A percentile compares a stretch with the other conserved stretches of the same genome.
These are phyloP conservation scores for Pythium dissimile DNA, from an alignment of 352 stramenopile genomes.

Conservation along the genomic window DNA sequence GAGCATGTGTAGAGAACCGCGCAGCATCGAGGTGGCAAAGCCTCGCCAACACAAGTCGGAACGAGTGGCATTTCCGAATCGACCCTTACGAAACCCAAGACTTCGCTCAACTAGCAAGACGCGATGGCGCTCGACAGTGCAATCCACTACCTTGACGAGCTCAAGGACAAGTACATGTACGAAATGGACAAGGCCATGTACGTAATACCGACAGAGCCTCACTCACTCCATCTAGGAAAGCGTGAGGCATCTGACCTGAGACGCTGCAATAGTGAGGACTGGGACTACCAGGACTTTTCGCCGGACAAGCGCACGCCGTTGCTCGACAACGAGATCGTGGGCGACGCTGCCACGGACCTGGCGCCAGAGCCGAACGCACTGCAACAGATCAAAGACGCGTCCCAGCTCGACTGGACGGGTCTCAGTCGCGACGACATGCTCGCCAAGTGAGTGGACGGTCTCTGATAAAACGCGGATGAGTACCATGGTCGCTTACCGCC, in stretches of 20 bases:
- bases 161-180: constrained; percentile 63
- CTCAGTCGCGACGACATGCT: constrained; percentile 46
- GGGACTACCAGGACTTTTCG: constrained; percentile 70
- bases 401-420: constrained; percentile 38
- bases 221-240: not conserved
- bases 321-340: constrained; percentile 45
- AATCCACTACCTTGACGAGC: constrained; percentile 42
- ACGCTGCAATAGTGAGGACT: constrained; percentile 43
- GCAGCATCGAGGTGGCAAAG: too few relatives aligned
- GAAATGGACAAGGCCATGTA: constrained; percentile 55
- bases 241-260: not conserved
- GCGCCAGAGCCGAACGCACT: constrained; percentile 30
- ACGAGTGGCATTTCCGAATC: too few relatives aligned
- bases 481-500: too few relatives aligned
- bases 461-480: not conserved
- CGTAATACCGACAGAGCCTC: constrained; percentile 4
- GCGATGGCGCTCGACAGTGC: constrained; percentile 29
- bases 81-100: too few relatives aligned
- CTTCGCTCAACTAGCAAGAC: not conserved
- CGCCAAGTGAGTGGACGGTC: constrained; percentile 39
- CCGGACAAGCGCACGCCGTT: constrained; percentile 58
- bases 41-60: too few relatives aligned
- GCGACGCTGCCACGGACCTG: constrained; percentile 28
- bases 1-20: not conserved
- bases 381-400: constrained; percentile 29